Conservation (phyloP, 2,329 filamentous ascomycete species). For the Apiospora malaysiana region DNA sequence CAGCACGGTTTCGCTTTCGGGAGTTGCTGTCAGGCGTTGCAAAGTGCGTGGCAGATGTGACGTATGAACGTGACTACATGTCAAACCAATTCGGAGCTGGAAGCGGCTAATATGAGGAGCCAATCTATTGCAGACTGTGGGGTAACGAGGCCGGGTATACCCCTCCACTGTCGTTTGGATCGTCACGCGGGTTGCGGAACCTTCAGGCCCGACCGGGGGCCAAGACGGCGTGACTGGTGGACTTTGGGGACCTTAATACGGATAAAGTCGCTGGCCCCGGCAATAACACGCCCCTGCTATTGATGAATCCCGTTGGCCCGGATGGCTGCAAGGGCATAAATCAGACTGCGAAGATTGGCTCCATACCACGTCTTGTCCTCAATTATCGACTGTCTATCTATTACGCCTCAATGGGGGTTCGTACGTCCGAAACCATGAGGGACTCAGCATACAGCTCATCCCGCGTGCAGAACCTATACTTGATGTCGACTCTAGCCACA, state of each 20-base stretch:
- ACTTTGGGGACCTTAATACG: conserved; percentile 14
- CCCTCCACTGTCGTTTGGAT: not conserved
- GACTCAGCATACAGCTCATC: too few relatives aligned
- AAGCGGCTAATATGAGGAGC: not conserved
- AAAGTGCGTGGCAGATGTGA: not conserved
- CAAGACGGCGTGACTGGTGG: conserved; percentile 15
- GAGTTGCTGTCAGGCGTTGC: not conserved
- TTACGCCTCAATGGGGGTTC: too few relatives aligned
- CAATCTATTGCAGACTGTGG: conserved; percentile 4
- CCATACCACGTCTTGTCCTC: too few relatives aligned
- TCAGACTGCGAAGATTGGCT: not conserved
- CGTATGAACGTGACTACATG: not conserved
- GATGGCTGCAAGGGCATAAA: not conserved
- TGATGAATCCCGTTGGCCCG: not conserved
- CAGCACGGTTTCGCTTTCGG: not conserved
- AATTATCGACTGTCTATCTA: too few relatives aligned
- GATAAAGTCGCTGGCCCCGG: conserved; percentile 5
- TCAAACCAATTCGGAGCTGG: not conserved
- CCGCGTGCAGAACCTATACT: too few relatives aligned
- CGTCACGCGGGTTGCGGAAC: conserved; percentile 8
- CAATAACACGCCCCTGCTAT: not conserved
- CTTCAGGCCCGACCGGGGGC: conserved; percentile 5
- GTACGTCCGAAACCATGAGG: too few relatives aligned
- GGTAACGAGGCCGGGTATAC: conserved; percentile 1
- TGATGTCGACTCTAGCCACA: too few relatives aligned